Conservation (phyloP, 1,284 basidiomycete genomes). For the Spongiforma sp. region DNA sequence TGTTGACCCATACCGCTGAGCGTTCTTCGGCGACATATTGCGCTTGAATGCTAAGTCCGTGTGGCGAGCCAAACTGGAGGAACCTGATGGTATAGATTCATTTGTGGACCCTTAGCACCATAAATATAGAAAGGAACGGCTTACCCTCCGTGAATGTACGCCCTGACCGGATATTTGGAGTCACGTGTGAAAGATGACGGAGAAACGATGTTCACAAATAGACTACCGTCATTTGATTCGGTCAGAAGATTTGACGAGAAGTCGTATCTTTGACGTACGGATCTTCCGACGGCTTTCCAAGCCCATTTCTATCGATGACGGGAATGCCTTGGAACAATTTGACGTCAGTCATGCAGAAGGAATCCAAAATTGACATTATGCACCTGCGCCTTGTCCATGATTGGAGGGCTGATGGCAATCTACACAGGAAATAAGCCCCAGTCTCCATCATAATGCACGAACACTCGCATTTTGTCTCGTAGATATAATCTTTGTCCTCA, state of each 20-base stretch:
- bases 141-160: slow-evolving; percentile 80
- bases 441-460: no score
- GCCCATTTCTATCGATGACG: slow-evolving; percentile 63
- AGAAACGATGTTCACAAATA: slow-evolving; percentile 72
- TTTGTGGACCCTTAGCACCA: background rate
- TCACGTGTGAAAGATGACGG: slow-evolving; percentile 61
- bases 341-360: background rate
- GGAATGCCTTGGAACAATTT: slow-evolving; percentile 37
- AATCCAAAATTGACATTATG: background rate
- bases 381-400: slow-evolving; percentile 65
- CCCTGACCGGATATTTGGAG: slow-evolving; percentile 64
- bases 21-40: slow-evolving; percentile 69
- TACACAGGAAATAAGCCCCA: no score
- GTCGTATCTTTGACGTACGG: slow-evolving; percentile 47
- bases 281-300: slow-evolving; percentile 71
- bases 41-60: slow-evolving; percentile 58
- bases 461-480: slow-evolving; percentile 61
- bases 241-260: background rate
- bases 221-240: slow-evolving; percentile 37
- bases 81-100: slow-evolving; percentile 51
- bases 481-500: slow-evolving; percentile 62
- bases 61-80: slow-evolving; percentile 81
- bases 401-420: slow-evolving; percentile 66
- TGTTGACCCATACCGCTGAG: slow-evolving; percentile 73
- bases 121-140: slow-evolving; percentile 6